Conservation (phyloP, 2,329 filamentous ascomycete genomes). For the Coniochaeta ligniaria region DNA sequence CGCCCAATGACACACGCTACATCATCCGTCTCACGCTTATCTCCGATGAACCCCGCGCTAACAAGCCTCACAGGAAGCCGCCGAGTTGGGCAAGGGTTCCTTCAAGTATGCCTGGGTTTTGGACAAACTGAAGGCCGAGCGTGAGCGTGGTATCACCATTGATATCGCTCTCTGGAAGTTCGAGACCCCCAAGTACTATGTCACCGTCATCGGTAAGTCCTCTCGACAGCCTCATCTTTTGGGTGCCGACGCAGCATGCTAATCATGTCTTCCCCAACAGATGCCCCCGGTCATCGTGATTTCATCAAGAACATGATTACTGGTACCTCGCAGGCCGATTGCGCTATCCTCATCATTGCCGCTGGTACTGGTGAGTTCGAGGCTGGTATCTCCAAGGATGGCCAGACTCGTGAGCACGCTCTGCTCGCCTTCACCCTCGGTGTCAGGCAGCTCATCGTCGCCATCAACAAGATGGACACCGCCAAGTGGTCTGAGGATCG, state of each 20-base stretch:
- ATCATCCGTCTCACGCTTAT: background rate
- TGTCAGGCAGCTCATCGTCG: conserved; percentile 99
- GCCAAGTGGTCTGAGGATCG: conserved; percentile 95
- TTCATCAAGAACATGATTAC: conserved; percentile 99
- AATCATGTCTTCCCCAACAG: conserved; percentile 31
- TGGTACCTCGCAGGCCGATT: conserved; percentile 99
- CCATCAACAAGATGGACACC: conserved; percentile 99
- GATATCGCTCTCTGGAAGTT: conserved; percentile 99
- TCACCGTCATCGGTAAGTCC: conserved; percentile 87
- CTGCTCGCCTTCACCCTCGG: conserved; percentile 99
- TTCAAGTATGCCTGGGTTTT: conserved; percentile 99
- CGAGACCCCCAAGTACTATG: conserved; percentile 96
- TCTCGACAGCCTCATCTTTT: background rate
- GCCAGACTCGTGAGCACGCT: conserved; percentile 99
- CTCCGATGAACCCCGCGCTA: conserved; percentile 7
- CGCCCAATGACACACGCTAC: background rate
- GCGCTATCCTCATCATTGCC: conserved; percentile 99
- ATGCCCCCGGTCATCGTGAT: conserved; percentile 99
- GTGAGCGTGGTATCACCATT: conserved; percentile 99
- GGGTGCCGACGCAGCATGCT: conserved; percentile 8
- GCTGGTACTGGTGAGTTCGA: conserved; percentile 99
- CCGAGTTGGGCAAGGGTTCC: conserved; percentile 98
- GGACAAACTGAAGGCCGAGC: conserved; percentile 99
- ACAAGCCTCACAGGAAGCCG: conserved; percentile 68
- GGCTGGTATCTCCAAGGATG: conserved; percentile 99